phyloP scores from a whole-genome alignment of 768 basidiomycete species.

The Tylopilus sp. region DNA sequence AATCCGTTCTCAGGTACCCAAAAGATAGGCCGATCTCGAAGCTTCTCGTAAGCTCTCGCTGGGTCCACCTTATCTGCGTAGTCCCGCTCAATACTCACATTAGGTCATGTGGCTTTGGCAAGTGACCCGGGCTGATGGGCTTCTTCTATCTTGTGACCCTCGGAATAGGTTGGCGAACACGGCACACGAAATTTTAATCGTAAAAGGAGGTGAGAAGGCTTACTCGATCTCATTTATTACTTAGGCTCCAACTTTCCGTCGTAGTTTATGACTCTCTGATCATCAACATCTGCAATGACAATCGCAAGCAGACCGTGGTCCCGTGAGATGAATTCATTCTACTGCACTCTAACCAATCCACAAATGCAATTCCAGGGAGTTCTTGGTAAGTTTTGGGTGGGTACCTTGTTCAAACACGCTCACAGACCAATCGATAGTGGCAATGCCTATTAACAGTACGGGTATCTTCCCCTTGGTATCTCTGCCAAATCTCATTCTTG shows the following conservation, averaged over 20 bases:
- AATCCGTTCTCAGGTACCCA: not conserved
- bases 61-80: not conserved
- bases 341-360: no score
- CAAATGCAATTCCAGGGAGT: not conserved
- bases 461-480: not conserved
- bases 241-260: not conserved
- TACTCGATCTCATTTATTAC: not conserved
- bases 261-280: conserved; percentile 3
- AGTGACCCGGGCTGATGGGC: not conserved
- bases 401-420: not conserved
- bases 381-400: not conserved
- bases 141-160: not conserved
- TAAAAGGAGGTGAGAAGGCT: conserved; percentile 1
- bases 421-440: not conserved
- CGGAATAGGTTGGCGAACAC: not conserved
- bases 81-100: not conserved
- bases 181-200: not conserved
- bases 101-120: not conserved
- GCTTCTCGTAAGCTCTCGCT: not conserved
- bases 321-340: not conserved
- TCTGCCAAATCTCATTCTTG: not conserved
- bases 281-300: not conserved
- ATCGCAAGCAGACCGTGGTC: not conserved
- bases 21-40: not conserved
- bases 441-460: conserved; percentile 4